Percentiles rank a stretch among this genome's conserved stretches.
Evolutionary conservation across 495 filamentous ascomycete species (phyloP).

Genomic region (Aspergillus bertholletiae): DNA sequence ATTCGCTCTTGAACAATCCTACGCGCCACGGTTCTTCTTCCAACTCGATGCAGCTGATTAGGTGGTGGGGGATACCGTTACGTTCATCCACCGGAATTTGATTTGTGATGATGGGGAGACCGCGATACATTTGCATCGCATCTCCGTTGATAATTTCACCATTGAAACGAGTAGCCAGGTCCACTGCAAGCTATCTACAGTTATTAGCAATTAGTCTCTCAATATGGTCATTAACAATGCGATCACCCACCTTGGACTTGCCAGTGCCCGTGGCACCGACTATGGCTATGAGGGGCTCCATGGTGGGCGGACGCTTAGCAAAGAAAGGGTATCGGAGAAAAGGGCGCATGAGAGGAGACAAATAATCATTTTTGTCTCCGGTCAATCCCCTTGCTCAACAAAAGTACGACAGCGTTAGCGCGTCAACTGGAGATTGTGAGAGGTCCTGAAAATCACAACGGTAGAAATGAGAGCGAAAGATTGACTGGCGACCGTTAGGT

Average conservation of each 20-base stretch:
- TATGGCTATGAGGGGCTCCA: slow-evolving; percentile 72
- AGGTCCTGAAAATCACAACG: background rate
- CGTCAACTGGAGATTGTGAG: background rate
- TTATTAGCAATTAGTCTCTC: slow-evolving; percentile 22
- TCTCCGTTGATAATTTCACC: slow-evolving; percentile 98
- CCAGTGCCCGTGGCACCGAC: slow-evolving; percentile 94
- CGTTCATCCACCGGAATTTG: slow-evolving; percentile 75
- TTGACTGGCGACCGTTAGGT: no score
- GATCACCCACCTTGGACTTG: slow-evolving; percentile 79
- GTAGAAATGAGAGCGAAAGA: background rate
- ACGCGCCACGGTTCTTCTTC: slow-evolving; percentile 80
- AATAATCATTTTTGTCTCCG: slow-evolving; percentile 8
- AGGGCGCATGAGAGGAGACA: slow-evolving; percentile 8
- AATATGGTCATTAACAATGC: slow-evolving; percentile 2
- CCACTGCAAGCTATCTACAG: slow-evolving; percentile 78
- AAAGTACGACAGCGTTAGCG: background rate
- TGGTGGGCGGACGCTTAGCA: slow-evolving; percentile 16
- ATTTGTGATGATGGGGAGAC: slow-evolving; percentile 93
- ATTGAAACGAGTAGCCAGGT: slow-evolving; percentile 76
- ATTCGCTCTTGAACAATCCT: slow-evolving; percentile 65
- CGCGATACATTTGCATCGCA: slow-evolving; percentile 97
- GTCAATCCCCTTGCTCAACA: background rate
- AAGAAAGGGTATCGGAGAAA: slow-evolving; percentile 7
- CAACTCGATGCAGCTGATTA: slow-evolving; percentile 72
- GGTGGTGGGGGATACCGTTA: slow-evolving; percentile 81